Conservation (phyloP, 2,329 filamentous ascomycete genomes). For the Ceratocystis ficicola region DNA sequence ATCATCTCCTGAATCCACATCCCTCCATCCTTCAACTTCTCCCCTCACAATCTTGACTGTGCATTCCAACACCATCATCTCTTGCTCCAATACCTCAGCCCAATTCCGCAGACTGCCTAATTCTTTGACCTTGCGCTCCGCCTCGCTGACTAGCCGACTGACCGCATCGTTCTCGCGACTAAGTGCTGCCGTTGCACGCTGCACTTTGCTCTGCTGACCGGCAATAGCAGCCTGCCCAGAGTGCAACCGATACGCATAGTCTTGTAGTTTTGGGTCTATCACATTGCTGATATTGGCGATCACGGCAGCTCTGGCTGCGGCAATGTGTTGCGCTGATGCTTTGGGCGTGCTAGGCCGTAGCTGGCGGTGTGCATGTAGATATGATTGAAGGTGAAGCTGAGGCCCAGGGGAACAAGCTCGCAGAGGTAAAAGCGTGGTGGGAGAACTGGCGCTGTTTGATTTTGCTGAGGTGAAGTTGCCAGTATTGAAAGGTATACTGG, state of each 20-base stretch:
- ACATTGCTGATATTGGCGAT: slow-evolving; percentile 55
- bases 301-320: slow-evolving; percentile 47
- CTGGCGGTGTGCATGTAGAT: slow-evolving; percentile 25
- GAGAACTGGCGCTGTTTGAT: not conserved
- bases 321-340: slow-evolving; percentile 37
- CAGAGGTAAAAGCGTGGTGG: too few relatives aligned
- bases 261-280: slow-evolving; percentile 55
- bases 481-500: too few relatives aligned
- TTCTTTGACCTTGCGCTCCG: slow-evolving; percentile 58
- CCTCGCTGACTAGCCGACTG: slow-evolving; percentile 49
- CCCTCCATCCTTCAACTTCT: slow-evolving; percentile 19
- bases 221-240: slow-evolving; percentile 52
- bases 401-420: too few relatives aligned
- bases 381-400: not conserved
- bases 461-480: not conserved
- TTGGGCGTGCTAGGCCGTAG: slow-evolving; percentile 33
- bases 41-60: slow-evolving; percentile 39
- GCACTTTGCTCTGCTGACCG: slow-evolving; percentile 55
- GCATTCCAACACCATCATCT: slow-evolving; percentile 53
- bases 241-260: slow-evolving; percentile 58
- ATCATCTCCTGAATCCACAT: slow-evolving; percentile 22
- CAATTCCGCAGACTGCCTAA: slow-evolving; percentile 75
- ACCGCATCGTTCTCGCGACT: slow-evolving; percentile 54
- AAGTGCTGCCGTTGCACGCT: slow-evolving; percentile 46
- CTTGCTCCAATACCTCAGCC: slow-evolving; percentile 67